Evolutionary conservation across 257 asterid species (phyloP).

Genomic region (Solanum dulcamara): DNA sequence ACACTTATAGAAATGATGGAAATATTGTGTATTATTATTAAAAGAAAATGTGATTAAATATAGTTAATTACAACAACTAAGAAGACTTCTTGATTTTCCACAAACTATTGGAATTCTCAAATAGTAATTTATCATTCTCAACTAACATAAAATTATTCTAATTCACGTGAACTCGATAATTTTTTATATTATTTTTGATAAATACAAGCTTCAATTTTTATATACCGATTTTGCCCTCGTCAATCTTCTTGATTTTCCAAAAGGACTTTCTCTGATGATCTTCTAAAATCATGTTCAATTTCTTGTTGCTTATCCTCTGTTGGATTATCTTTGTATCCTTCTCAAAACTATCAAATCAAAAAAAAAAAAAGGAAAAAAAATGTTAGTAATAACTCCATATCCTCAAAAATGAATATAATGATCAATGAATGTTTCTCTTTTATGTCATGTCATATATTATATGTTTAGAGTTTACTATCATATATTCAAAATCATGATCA

Average conservation of each 20-base stretch:
- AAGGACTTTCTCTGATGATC: too few relatives aligned
- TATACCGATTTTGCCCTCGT: too few relatives aligned
- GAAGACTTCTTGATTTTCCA: neutral
- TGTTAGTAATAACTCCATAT: neutral
- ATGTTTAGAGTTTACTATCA: too few relatives aligned
- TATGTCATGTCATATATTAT: neutral
- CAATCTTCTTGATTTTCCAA: neutral
- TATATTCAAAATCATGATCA: too few relatives aligned
- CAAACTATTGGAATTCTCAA: neutral
- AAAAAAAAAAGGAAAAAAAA: neutral
- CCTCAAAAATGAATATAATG: neutral
- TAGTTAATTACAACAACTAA: neutral
- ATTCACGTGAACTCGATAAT: neutral
- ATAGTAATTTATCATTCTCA: neutral
- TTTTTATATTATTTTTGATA: too few relatives aligned
- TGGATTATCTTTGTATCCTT: constrained; percentile 25
- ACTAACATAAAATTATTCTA: too few relatives aligned
- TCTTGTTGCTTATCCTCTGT: constrained; percentile 67
- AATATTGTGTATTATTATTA: neutral
- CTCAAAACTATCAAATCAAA: constrained; percentile 30
- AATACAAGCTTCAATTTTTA: too few relatives aligned
- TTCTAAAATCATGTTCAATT: too few relatives aligned
- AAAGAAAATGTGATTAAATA: neutral
- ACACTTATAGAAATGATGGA: neutral
- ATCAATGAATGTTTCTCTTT: neutral